A percentile compares a stretch with the other conserved stretches of the same genome.
Conservation (phyloP, 768 basidiomycete species). For the Exsudoporus frostii region DNA sequence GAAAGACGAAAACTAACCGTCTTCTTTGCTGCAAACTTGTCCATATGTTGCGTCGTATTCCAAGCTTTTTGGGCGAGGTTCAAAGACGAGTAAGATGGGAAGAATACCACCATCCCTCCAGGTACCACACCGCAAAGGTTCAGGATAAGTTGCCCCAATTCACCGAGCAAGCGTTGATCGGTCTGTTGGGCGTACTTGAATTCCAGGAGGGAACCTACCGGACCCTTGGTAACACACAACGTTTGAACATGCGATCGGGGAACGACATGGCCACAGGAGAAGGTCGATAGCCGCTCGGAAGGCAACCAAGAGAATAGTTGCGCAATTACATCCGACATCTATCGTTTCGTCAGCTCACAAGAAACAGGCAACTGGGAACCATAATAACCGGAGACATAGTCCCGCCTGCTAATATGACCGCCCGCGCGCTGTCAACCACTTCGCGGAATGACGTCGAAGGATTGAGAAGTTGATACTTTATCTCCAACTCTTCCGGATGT, state of each 20-base stretch:
- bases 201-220: slow-evolving; percentile 67
- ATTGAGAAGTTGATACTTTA: slow-evolving; percentile 92
- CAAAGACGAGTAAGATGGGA: slow-evolving; percentile 88
- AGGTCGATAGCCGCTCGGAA: slow-evolving; percentile 60
- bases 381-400: slow-evolving; percentile 95
- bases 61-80: slow-evolving; percentile 64
- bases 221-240: slow-evolving; percentile 71
- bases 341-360: slow-evolving; percentile 4
- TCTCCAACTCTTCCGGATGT: slow-evolving; percentile 47
- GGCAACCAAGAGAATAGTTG: slow-evolving; percentile 76
- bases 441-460: slow-evolving; percentile 84
- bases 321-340: slow-evolving; percentile 84
- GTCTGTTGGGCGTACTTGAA: slow-evolving; percentile 79
- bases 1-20: slow-evolving; percentile 43
- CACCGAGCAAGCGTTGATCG: slow-evolving; percentile 63
- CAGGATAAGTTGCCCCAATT: slow-evolving; percentile 80
- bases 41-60: slow-evolving; percentile 57
- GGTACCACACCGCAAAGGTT: slow-evolving; percentile 79
- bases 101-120: slow-evolving; percentile 88
- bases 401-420: slow-evolving; percentile 91
- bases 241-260: slow-evolving; percentile 75
- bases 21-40: slow-evolving; percentile 68
- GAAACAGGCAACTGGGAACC: slow-evolving; percentile 4
- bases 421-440: slow-evolving; percentile 75
- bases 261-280: slow-evolving; percentile 92